These are phyloP conservation scores for Cercophora scortea DNA, from an alignment of 495 filamentous ascomycete genomes.

Conservation along the genomic window DNA sequence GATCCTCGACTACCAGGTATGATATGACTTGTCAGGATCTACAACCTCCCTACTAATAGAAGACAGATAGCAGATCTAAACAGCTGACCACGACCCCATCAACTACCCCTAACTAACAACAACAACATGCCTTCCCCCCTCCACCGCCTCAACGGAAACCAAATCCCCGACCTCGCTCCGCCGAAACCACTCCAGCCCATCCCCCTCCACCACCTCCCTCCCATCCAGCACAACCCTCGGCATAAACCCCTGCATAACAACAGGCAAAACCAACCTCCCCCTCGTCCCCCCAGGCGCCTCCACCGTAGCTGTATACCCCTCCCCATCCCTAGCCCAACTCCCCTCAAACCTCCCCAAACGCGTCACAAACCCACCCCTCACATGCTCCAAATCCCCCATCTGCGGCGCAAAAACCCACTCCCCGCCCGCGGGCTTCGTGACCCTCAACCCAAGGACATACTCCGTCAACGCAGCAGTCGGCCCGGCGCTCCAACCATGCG, in stretches of 20 bases:
- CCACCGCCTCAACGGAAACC: conserved; percentile 9
- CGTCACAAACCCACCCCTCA: conserved; percentile 17
- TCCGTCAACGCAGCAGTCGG: conserved; percentile 52
- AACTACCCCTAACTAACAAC: conserved; percentile 2
- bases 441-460: conserved; percentile 48
- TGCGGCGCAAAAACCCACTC: conserved; percentile 52
- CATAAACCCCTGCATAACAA: background rate
- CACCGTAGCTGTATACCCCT: background rate
- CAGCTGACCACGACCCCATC: background rate
- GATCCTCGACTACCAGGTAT: no score
- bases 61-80: no score
- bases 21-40: no score
- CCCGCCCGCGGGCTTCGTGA: conserved; percentile 40
- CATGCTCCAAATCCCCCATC: conserved; percentile 48
- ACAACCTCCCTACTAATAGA: no score
- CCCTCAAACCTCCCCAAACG: background rate
- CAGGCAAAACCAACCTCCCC: background rate
- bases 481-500: conserved; percentile 55
- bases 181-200: background rate
- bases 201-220: background rate
- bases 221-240: background rate
- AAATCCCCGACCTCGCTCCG: background rate
- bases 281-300: background rate
- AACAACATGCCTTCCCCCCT: conserved; percentile 19
- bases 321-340: background rate